Evolutionary conservation across 2,329 filamentous ascomycete species (phyloP), one percentile per base, ranked within the genome.

Genomic region (Epichloe uncinata): DNA sequence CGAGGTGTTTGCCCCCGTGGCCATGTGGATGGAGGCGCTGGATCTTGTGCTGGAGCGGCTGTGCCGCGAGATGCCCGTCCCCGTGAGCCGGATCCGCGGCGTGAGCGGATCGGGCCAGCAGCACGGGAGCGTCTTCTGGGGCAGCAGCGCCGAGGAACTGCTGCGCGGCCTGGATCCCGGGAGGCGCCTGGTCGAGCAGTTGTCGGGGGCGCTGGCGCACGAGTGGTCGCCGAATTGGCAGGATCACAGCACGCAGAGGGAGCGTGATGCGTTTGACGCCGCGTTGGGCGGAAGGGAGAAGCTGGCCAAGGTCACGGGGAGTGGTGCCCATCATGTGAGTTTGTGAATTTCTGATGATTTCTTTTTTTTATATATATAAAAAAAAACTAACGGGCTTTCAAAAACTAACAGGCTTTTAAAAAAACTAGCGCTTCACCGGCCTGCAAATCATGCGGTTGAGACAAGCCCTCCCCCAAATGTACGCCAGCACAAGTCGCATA

Each of bases 201-300:
- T 97, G 26, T 67, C 71, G 9, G 71, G 69, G 3, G 85, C 84
- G 0, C 87, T 97, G 62, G 85, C 89, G 15, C 85, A 94, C 65
- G 82, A 85, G 4, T 90, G 82, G 69, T 89, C 87, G 56, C 93
- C 93, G 7, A 98, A 97, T 66, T 98, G 93, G 93, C 93, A 97
- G 69, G 93, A 98, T 66, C 85, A 90, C 54, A 95, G 89, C 69
- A 97, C 93, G 2, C 89, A 96, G 70, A 75, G 75, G 57, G 87
- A 98, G 69, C 96, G 90, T 63, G 89, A 96, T 64, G 75, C 79
- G 55, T 97, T 97, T 62, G 90, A 97, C 65, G 75, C 71, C 5
- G 72, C 73, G 48, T 69, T 96, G 7, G 86, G 85, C 1, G 73
- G 73, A 6, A 72, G 78, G 2, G 75, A 84, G 59, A 74, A 75